Evolutionary conservation across 371 early-diverging fungal genomes (phyloP), one percentile per base, ranked within the genome.

Genomic region (Apophysomyces elegans): DNA sequence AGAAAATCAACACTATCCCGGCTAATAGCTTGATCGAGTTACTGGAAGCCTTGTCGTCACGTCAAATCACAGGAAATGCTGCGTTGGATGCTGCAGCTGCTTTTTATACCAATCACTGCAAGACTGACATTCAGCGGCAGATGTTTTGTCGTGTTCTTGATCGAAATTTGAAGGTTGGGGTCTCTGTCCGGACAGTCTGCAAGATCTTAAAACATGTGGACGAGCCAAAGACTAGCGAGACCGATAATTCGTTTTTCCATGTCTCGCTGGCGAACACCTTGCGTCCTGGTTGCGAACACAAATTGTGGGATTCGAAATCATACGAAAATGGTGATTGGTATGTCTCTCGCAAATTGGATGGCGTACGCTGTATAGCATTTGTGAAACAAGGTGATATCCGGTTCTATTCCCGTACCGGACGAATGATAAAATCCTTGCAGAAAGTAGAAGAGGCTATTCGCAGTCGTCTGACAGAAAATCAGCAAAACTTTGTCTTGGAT

Each of bases 291-390:
- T 18, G 64, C 9, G 36, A 62, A 12, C n/a, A 35, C 0, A 38
- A 66, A n/a, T 16, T 70, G 2, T 38, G 43, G n/a, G 38, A 56
- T 12, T 3, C 21, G 38, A 43, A 21, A 36, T 21, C 12, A 18
- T 21, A 56, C 14, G 47, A 56, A 11, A n/a, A 11, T 16, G 41
- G 47, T 1, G 63, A 45, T 14, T 88, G 84, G 86, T 81, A 77
- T 58, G 86, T 72, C 1, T 88, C 88, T 1, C 73, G 86, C 35
- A 88, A 88, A 58, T 39, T 87, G 66, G 88, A 88, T 59, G 88
- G 88, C 1, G 80, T 87, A 5, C 79, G 88, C 7, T 85, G 86
- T 37, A 50, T 88, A 36, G 70, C 86, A 0, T 44, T 80, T 54
- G 64, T 88, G 7, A 66, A 73, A 32, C 32, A 59, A 14, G 21